Evolutionary conservation across 805 yeast species (phyloP).

Genomic region (Ogataea corticis): DNA sequence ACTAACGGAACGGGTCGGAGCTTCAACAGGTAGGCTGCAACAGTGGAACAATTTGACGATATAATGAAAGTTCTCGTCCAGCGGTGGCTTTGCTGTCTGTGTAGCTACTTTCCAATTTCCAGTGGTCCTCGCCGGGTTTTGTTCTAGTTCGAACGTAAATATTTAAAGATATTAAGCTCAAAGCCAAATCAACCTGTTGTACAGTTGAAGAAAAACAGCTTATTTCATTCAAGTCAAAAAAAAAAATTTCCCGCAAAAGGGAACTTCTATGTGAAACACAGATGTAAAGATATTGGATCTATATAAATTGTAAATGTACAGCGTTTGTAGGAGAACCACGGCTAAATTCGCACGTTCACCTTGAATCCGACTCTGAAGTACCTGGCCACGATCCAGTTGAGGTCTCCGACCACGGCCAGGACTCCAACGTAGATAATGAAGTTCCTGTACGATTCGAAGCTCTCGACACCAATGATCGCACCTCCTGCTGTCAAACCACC

Average conservation of each 20-base stretch:
- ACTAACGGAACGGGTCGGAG: conserved; percentile 3
- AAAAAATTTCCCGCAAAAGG: not conserved
- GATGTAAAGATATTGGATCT: no score
- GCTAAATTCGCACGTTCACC: conserved; percentile 21
- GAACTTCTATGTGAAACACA: not conserved
- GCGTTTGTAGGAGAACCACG: not conserved
- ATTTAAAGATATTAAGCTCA: no score
- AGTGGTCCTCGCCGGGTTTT: no score
- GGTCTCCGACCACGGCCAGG: conserved; percentile 39
- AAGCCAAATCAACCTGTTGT: not conserved
- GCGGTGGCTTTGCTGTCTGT: not conserved
- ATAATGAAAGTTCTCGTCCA: not conserved
- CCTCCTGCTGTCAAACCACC: conserved; percentile 35
- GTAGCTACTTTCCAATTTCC: not conserved
- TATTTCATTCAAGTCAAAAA: not conserved
- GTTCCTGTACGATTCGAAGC: conserved; percentile 36
- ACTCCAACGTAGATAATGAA: conserved; percentile 39
- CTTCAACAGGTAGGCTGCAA: not conserved
- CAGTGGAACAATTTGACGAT: not conserved
- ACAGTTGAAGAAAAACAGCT: no score
- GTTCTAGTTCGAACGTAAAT: no score
- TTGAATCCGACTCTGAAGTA: conserved; percentile 45
- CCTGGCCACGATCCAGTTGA: conserved; percentile 46
- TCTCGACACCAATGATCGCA: conserved; percentile 36
- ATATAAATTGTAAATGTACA: no score